Percentiles rank a stretch among this genome's conserved stretches.
phyloP scores from a whole-genome alignment of 345 rosid species.

The Brassica nigra region DNA sequence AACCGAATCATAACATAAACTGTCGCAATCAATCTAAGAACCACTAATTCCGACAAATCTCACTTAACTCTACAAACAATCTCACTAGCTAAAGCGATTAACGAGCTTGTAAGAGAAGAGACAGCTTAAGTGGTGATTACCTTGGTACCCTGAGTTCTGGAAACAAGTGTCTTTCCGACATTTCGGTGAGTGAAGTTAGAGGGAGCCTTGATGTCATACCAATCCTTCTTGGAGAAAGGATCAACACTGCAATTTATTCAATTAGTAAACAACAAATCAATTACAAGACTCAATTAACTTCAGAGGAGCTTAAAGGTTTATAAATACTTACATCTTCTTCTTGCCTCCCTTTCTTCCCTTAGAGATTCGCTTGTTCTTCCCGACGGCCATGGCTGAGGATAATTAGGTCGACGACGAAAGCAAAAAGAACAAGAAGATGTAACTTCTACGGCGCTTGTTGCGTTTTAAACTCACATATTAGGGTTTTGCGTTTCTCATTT shows the following conservation, averaged over 20 bases:
- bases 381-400: constrained; percentile 43
- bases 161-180: constrained; percentile 89
- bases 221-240: constrained; percentile 96
- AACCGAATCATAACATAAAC: not conserved
- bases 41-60: not conserved
- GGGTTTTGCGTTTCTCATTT: constrained; percentile 32
- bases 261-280: not conserved
- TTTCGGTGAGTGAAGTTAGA: constrained; percentile 60
- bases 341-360: constrained; percentile 97
- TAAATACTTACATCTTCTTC: constrained; percentile 79
- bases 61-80: not conserved
- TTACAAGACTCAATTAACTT: not conserved
- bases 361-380: constrained; percentile 95
- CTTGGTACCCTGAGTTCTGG: constrained; percentile 97
- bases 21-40: not conserved
- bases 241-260: constrained; percentile 53
- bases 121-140: constrained; percentile 33
- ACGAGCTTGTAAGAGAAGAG: not conserved
- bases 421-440: not conserved
- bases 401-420: constrained; percentile 21
- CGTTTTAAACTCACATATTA: constrained; percentile 22
- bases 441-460: constrained; percentile 28
- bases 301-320: not conserved
- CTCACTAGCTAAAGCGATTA: not conserved
- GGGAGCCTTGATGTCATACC: constrained; percentile 98